Base-by-base conservation (phyloP, 2,329 filamentous ascomycete species). In the Capronia epimyces region DNA sequence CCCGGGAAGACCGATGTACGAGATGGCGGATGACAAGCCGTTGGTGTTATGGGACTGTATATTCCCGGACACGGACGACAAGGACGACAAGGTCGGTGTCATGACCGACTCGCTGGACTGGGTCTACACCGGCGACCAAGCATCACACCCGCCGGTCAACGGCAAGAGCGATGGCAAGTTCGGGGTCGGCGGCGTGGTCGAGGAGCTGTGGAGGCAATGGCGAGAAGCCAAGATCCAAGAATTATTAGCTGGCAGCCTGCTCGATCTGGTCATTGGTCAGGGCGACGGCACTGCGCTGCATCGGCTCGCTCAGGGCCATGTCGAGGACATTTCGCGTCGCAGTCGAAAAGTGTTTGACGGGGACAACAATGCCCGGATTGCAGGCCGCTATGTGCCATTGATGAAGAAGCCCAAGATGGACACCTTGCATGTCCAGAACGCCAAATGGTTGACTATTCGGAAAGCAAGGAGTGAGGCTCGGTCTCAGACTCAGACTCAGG, bases 11-110 rank as follows among this genome's bases (percentile, higher is more conserved):
- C 93, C 93, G 1, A 81, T 80, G 55, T 98, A 97, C 70, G 81
- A 86, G 64, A 94, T 98, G 82, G 93, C 93, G 1, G 83, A 84
- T 43, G 91, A 97, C 66, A 80, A 83, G 21, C 91, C 93, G 1
- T 78, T 98, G 7, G 93, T 97, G 13, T 79, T 98, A 4, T 97
- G 91, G 91, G 89, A 97, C 70, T 97, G 91, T 69, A 77, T 94
- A 27, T 98, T 96, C 68, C 88, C 88, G 0, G 64, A 75, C 52
- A 68, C 70, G 58, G 64, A 72, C 60, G 69, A 70, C 24, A 65
- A 66, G 44, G 67, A 86, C 37, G 86, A 91, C 56, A 79, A 83
- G 32, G 68, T 72, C 3, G 64, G 62, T 15, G 60, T 16, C 20
- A 42, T 24, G 39, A 20, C 6, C 16, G 39, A 42, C 21, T 42